These are phyloP conservation scores for Starmerella stigmatis DNA, from an alignment of 805 yeast genomes.

Conservation along the genomic window DNA sequence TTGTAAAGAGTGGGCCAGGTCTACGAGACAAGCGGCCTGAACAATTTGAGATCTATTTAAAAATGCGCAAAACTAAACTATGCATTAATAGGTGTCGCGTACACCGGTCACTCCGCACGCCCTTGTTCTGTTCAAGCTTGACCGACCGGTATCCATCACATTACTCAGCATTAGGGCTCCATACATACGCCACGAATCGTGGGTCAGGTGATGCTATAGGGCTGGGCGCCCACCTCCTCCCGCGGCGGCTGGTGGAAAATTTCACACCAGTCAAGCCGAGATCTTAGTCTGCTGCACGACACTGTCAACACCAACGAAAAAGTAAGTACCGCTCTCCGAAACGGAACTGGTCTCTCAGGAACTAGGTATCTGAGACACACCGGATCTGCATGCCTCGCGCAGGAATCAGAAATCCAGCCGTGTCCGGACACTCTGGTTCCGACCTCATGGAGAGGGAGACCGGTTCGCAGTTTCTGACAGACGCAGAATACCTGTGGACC, in stretches of 20 bases:
- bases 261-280: neutral
- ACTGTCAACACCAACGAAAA: conserved; percentile 13
- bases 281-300: conserved; percentile 1
- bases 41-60: too few species aligned
- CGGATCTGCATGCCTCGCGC: conserved; percentile 19
- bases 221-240: neutral
- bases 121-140: too few species aligned
- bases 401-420: conserved; percentile 23
- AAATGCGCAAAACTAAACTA: too few species aligned
- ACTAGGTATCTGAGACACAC: conserved; percentile 26
- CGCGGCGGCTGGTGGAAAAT: conserved; percentile 8
- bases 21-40: too few species aligned
- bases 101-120: too few species aligned
- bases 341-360: conserved; percentile 28
- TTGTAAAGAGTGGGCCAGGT: too few species aligned
- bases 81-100: too few species aligned
- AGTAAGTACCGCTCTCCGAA: conserved; percentile 22
- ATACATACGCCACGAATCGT: neutral
- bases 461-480: conserved; percentile 13
- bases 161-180: neutral
- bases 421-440: conserved; percentile 28
- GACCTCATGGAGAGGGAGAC: conserved; percentile 8
- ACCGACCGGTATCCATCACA: too few species aligned
- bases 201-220: neutral
- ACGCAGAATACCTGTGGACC: conserved; percentile 6